Evolutionary conservation across 805 yeast species (phyloP).

Genomic region (Monosporozyma siamensis): DNA sequence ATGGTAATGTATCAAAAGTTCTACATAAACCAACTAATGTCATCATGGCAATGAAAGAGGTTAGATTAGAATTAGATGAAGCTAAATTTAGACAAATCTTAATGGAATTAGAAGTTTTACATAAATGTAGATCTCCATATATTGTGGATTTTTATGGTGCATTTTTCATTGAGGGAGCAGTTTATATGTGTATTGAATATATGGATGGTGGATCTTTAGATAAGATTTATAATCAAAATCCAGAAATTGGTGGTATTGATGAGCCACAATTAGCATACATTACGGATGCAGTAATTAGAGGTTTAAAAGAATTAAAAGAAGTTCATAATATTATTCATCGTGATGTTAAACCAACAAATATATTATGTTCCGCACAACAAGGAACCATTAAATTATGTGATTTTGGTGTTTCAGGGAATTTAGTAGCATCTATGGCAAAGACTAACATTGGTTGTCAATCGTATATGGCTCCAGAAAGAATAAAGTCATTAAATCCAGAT

Average conservation of each 20-base stretch:
- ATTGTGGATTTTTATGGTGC: constrained; percentile 97
- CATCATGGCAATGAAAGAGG: constrained; percentile 96
- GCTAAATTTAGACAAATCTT: constrained; percentile 87
- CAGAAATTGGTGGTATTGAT: constrained; percentile 47
- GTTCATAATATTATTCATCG: constrained; percentile 88
- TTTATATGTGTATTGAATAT: constrained; percentile 94
- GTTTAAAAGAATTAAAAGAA: constrained; percentile 78
- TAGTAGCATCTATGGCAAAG: constrained; percentile 89
- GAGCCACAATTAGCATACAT: constrained; percentile 76
- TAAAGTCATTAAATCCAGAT: constrained; percentile 63
- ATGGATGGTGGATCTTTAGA: constrained; percentile 96
- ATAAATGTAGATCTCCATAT: constrained; percentile 80
- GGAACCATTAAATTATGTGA: constrained; percentile 93
- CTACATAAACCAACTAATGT: constrained; percentile 88
- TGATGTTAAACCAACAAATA: constrained; percentile 95
- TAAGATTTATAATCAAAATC: constrained; percentile 56
- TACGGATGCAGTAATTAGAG: constrained; percentile 69
- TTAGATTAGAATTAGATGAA: constrained; percentile 85
- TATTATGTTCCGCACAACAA: constrained; percentile 57
- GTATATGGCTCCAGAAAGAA: constrained; percentile 98
- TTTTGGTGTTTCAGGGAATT: constrained; percentile 91
- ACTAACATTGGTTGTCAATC: constrained; percentile 97
- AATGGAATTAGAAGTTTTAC: constrained; percentile 92
- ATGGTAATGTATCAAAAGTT: constrained; percentile 91
- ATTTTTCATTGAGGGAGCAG: constrained; percentile 94